Evolutionary conservation across 331 rosid species (phyloP).

Genomic region (Ulmus americana): DNA sequence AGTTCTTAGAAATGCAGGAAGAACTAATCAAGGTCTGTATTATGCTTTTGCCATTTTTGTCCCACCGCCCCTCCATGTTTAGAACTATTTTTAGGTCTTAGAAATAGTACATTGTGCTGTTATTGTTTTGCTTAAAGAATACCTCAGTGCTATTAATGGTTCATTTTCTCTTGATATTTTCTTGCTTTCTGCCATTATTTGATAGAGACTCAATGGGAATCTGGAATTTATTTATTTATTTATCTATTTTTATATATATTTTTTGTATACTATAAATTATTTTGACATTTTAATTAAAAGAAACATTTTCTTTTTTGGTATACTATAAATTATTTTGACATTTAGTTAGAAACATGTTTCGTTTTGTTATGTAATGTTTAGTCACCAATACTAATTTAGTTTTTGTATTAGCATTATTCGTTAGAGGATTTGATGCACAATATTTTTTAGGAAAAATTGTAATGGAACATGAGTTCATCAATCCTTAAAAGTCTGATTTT

Average conservation of each 20-base stretch:
- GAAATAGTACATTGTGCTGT: neutral
- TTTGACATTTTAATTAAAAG: neutral
- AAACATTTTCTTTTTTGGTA: neutral
- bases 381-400: too few relatives aligned
- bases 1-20: constrained; percentile 90
- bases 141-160: neutral
- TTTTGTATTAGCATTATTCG: too few relatives aligned
- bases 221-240: neutral
- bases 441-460: neutral
- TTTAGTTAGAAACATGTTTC: too few relatives aligned
- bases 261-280: neutral
- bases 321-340: too few relatives aligned
- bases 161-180: neutral
- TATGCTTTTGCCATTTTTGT: constrained; percentile 8
- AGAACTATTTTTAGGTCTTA: neutral
- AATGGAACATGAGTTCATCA: neutral
- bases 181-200: neutral
- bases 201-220: neutral
- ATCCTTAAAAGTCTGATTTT: constrained; percentile 2
- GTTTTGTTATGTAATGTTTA: too few relatives aligned
- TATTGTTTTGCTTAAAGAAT: neutral
- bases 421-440: too few relatives aligned
- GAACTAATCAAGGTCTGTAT: constrained; percentile 74
- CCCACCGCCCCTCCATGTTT: neutral
- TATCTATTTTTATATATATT: too few relatives aligned